Evolutionary conservation across 129 eudicot species (phyloP).

Genomic region (Rutidosis leptorrhynchoides): DNA sequence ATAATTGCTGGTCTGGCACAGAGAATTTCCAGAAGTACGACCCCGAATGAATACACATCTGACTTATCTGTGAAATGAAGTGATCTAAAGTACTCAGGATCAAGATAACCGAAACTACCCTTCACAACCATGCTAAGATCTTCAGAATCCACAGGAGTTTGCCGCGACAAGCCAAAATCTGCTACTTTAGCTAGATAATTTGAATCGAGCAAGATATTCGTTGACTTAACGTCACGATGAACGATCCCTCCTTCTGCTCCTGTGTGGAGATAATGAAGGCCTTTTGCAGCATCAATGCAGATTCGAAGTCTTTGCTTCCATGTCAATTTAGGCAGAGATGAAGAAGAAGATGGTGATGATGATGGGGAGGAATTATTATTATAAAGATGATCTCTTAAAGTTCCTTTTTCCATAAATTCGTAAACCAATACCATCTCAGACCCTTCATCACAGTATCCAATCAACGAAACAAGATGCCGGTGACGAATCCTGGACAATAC

Average conservation of each 20-base stretch:
- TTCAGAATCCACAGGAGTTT: slow-evolving; percentile 40
- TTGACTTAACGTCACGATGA: slow-evolving; percentile 91
- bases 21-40: too few relatives aligned
- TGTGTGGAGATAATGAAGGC: too few relatives aligned
- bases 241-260: slow-evolving; percentile 74
- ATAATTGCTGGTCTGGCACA: too few relatives aligned
- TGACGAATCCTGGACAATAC: slow-evolving; percentile 80
- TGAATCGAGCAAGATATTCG: slow-evolving; percentile 81
- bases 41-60: too few relatives aligned
- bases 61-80: too few relatives aligned
- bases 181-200: slow-evolving; percentile 88
- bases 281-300: slow-evolving; percentile 82
- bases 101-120: too few relatives aligned
- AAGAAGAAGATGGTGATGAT: too few relatives aligned
- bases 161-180: slow-evolving; percentile 85
- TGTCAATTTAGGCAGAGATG: slow-evolving; percentile 53
- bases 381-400: slow-evolving; percentile 74
- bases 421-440: slow-evolving; percentile 80
- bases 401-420: slow-evolving; percentile 89
- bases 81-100: too few relatives aligned
- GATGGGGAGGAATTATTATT: too few relatives aligned
- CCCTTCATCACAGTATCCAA: slow-evolving; percentile 92
- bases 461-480: slow-evolving; percentile 75
- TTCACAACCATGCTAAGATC: too few relatives aligned
- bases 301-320: slow-evolving; percentile 89